Conservation (phyloP, 2,329 filamentous ascomycete species). For the Sclerotinia sclerotiorum region DNA sequence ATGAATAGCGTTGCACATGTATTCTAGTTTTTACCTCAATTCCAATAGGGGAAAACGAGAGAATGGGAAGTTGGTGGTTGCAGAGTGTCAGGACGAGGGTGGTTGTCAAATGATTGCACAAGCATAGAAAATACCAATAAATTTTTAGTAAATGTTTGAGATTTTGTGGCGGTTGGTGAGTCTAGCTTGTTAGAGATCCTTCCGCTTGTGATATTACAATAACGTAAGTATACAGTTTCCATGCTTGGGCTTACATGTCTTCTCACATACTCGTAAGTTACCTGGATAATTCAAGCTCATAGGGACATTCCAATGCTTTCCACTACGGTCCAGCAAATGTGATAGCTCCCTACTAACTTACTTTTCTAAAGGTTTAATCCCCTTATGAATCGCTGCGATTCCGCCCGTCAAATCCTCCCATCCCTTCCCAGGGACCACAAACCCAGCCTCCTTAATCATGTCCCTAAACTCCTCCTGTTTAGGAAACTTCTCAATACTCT, state of each 20-base stretch:
- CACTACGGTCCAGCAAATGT: not conserved
- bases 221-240: not conserved
- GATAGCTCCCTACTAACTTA: not conserved
- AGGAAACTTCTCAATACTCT: conserved; percentile 94
- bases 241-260: not conserved
- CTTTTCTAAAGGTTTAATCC: conserved; percentile 68
- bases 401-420: conserved; percentile 92
- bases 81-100: not conserved
- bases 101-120: conserved; percentile 8
- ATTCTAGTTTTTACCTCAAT: conserved; percentile 37
- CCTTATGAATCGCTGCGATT: conserved; percentile 94
- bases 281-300: conserved; percentile 14
- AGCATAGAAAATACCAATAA: conserved; percentile 22
- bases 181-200: not conserved
- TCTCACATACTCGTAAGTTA: not conserved
- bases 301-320: conserved; percentile 22
- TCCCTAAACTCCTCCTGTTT: conserved; percentile 78
- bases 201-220: conserved; percentile 1
- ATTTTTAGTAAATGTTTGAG: conserved; percentile 9
- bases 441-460: conserved; percentile 83
- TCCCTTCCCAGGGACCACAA: conserved; percentile 75
- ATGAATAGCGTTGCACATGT: conserved; percentile 41
- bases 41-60: conserved; percentile 28
- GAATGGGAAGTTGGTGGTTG: conserved; percentile 34
- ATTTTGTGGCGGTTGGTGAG: not conserved